Percentiles rank a stretch among this genome's conserved stretches.
Evolutionary conservation across 2,329 filamentous ascomycete species (phyloP).

Genomic region (Teratosphaeriaceae sp.): DNA sequence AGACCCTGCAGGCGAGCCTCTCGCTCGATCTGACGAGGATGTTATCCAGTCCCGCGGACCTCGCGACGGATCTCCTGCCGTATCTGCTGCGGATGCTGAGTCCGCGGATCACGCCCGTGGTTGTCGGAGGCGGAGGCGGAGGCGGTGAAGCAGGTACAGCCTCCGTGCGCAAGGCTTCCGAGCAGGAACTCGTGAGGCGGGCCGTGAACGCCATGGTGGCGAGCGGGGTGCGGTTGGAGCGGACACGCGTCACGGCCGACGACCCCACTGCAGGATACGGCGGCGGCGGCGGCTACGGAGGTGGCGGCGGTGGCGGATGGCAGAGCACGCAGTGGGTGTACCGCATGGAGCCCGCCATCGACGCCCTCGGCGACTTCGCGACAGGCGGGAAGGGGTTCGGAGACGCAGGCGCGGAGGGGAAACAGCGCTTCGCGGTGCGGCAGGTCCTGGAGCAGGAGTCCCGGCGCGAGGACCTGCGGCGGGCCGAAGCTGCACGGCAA

Average conservation of each 20-base stretch:
- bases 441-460: constrained; percentile 92
- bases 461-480: constrained; percentile 61
- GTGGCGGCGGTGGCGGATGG: constrained; percentile 6
- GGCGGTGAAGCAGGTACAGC: constrained; percentile 52
- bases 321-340: constrained; percentile 59
- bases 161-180: constrained; percentile 79
- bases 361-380: constrained; percentile 68
- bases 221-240: constrained; percentile 73
- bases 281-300: too few relatives aligned
- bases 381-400: constrained; percentile 50
- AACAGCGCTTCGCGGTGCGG: constrained; percentile 83
- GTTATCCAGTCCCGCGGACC: constrained; percentile 71
- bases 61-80: constrained; percentile 77
- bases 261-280: too few relatives aligned
- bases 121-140: constrained; percentile 57
- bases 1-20: constrained; percentile 65
- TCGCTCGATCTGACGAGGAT: constrained; percentile 64
- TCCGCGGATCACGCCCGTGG: constrained; percentile 84
- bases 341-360: constrained; percentile 89
- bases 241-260: constrained; percentile 61
- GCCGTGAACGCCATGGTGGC: constrained; percentile 79
- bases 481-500: constrained; percentile 60
- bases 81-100: constrained; percentile 78
- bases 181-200: constrained; percentile 72
- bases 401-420: constrained; percentile 52